A percentile compares a stretch with the other conserved stretches of the same genome.
These are phyloP conservation scores for Ceraceosorus guamensis DNA, from an alignment of 1,284 basidiomycete genomes.

Conservation along the genomic window DNA sequence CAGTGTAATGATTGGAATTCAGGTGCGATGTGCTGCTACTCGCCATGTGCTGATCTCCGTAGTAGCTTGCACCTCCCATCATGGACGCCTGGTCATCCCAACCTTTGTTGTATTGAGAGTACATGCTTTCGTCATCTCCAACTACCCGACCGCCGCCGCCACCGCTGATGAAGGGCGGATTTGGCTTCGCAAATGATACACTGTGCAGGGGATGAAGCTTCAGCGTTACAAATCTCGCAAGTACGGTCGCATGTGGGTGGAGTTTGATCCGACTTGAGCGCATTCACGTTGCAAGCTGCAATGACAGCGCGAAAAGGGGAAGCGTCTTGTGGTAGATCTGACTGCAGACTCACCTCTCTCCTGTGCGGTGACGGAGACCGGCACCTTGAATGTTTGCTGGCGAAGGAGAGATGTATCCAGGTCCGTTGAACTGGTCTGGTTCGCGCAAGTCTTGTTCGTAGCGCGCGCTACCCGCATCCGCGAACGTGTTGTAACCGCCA, in stretches of 20 bases:
- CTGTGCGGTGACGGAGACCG: neutral
- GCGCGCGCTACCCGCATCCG: neutral
- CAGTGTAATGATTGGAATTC: neutral
- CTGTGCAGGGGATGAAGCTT: neutral
- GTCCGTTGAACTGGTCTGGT: neutral
- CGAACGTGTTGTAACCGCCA: neutral
- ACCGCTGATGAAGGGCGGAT: neutral
- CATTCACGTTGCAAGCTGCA: slow-evolving; percentile 1
- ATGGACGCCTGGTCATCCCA: neutral
- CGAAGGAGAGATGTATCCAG: too few species aligned
- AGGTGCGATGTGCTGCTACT: neutral
- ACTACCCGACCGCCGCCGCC: neutral
- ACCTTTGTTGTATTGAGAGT: neutral
- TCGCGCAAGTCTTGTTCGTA: neutral
- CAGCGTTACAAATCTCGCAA: too few species aligned
- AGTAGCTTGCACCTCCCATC: neutral
- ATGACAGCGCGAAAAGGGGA: neutral
- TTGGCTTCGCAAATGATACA: neutral
- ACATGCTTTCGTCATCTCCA: neutral
- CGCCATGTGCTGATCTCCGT: neutral
- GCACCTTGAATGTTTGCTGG: too few species aligned
- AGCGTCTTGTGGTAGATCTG: neutral
- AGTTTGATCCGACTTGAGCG: neutral
- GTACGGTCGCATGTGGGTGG: too few species aligned
- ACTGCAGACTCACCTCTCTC: slow-evolving; percentile 6